Evolutionary conservation across 345 rosid species (phyloP).

Genomic region (Brassica incana): DNA sequence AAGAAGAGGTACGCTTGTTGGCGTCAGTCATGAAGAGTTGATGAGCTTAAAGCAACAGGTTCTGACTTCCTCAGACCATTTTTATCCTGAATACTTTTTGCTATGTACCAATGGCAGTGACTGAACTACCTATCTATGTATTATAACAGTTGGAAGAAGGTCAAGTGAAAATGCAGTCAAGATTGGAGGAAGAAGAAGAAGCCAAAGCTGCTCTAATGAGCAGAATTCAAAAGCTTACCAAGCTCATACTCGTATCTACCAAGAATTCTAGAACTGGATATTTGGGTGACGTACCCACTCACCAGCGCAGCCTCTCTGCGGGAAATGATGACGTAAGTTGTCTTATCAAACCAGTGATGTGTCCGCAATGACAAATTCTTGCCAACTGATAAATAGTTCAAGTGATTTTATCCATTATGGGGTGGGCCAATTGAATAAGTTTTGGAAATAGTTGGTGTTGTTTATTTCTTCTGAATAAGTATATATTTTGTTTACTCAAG

Average conservation of each 20-base stretch:
- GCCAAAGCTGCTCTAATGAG: conserved; percentile 99
- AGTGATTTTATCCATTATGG: neutral
- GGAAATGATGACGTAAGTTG: conserved; percentile 77
- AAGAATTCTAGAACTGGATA: conserved; percentile 76
- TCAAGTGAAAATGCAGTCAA: conserved; percentile 99
- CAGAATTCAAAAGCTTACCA: conserved; percentile 95
- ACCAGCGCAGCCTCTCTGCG: conserved; percentile 65
- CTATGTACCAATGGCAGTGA: neutral
- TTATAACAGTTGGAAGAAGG: conserved; percentile 87
- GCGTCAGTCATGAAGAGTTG: conserved; percentile 93
- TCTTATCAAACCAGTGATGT: neutral
- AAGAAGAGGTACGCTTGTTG: conserved; percentile 78
- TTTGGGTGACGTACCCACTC: conserved; percentile 63
- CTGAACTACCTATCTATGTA: conserved; percentile 14
- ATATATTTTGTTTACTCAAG: conserved; percentile 12
- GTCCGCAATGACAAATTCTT: neutral
- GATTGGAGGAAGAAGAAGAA: conserved; percentile 99
- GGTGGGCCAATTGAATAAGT: conserved; percentile 11
- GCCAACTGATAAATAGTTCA: neutral
- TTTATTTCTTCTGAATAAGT: conserved; percentile 1
- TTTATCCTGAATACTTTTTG: conserved; percentile 3
- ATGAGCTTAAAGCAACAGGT: conserved; percentile 92
- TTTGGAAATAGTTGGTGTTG: conserved; percentile 3
- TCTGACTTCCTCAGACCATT: neutral
- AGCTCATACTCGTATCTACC: conserved; percentile 97